phyloP scores from a whole-genome alignment of 805 yeast genomes.

The Blastobotrys peoriensis region DNA sequence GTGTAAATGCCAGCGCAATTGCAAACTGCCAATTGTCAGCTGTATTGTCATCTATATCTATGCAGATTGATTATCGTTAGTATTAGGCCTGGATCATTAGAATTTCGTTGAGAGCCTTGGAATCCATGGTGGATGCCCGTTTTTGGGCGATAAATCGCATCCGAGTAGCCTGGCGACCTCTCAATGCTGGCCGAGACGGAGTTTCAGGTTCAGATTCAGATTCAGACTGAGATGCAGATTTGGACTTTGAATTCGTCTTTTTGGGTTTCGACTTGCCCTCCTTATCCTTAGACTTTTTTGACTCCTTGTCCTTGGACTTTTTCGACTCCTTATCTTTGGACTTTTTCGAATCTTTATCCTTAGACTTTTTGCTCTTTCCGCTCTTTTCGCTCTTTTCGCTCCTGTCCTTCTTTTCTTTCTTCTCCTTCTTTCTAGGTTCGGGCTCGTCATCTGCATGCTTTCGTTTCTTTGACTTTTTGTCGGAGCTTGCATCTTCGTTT shows the following conservation, averaged over 20 bases:
- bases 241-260: slow-evolving; percentile 27
- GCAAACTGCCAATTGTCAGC: too few relatives aligned
- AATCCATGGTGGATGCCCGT: slow-evolving; percentile 85
- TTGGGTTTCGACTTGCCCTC: slow-evolving; percentile 27
- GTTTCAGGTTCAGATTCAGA: slow-evolving; percentile 26
- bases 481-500: slow-evolving; percentile 23
- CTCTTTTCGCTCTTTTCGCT: slow-evolving; percentile 24
- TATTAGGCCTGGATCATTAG: slow-evolving; percentile 57
- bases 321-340: slow-evolving; percentile 24
- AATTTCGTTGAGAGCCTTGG: slow-evolving; percentile 83
- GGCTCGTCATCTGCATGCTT: slow-evolving; percentile 25
- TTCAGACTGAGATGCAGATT: slow-evolving; percentile 25
- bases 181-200: slow-evolving; percentile 29
- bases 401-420: slow-evolving; percentile 23
- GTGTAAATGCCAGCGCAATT: too few relatives aligned
- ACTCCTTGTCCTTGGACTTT: slow-evolving; percentile 25
- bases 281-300: slow-evolving; percentile 25
- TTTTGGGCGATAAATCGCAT: slow-evolving; percentile 86
- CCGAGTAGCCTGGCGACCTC: slow-evolving; percentile 66
- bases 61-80: too few relatives aligned
- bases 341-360: slow-evolving; percentile 25
- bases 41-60: too few relatives aligned
- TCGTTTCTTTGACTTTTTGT: slow-evolving; percentile 15
- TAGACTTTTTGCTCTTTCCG: slow-evolving; percentile 27
- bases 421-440: slow-evolving; percentile 21